Evolutionary conservation across 768 basidiomycete genomes (phyloP).

Genomic region (Agaricus sinodeliciosus): DNA sequence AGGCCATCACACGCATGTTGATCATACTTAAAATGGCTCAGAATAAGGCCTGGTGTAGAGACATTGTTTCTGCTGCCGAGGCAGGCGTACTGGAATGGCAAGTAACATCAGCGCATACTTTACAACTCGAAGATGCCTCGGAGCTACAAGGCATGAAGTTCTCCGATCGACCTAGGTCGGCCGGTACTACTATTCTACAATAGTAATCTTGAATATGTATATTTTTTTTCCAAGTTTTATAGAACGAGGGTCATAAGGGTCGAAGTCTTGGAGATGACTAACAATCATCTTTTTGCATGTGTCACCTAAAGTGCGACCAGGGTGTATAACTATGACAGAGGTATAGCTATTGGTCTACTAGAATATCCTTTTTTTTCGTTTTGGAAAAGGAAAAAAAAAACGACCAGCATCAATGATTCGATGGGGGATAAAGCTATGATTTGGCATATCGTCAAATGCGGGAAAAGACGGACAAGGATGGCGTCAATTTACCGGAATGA

Average conservation of each 20-base stretch:
- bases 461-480: too few species aligned
- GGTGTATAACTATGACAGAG: background rate
- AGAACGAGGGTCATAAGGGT: too few species aligned
- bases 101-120: slow-evolving; percentile 30
- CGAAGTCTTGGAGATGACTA: background rate
- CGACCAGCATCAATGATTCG: background rate
- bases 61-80: slow-evolving; percentile 25
- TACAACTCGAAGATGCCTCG: slow-evolving; percentile 17
- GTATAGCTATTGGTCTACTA: background rate
- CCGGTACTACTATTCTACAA: background rate
- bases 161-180: background rate
- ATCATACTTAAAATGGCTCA: slow-evolving; percentile 34
- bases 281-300: background rate
- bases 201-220: background rate
- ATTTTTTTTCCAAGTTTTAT: background rate
- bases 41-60: slow-evolving; percentile 31
- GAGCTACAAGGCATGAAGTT: slow-evolving; percentile 6
- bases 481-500: too few species aligned
- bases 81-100: slow-evolving; percentile 32
- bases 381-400: background rate
- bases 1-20: slow-evolving; percentile 32
- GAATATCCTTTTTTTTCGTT: background rate
- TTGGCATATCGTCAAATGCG: too few species aligned
- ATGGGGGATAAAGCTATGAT: too few species aligned
- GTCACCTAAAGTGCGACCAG: background rate